Evolutionary conservation across 176 grass and related monocot species (phyloP), one percentile per base, ranked within the genome.

Genomic region (Aegilops umbellulata): DNA sequence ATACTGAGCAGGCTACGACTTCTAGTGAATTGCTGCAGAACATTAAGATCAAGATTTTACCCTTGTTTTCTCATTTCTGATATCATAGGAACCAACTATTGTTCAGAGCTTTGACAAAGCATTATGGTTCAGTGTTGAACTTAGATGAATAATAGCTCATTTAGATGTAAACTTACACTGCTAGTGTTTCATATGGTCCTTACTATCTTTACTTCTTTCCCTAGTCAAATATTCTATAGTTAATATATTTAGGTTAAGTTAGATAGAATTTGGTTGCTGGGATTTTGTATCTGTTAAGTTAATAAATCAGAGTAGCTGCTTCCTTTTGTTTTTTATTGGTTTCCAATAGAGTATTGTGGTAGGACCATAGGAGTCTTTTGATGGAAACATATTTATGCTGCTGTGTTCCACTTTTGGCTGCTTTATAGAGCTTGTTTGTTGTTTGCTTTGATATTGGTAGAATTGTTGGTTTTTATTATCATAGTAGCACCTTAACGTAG

Each of bases 81-180:
- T 76, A 65, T 1, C 30, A 63, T 69, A 53, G 10, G 23, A 61
- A 78, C 75, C 38, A 73, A 84, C 27, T 79, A 78, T 64, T 83
- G 6, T 89, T 17, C 60, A 47, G 2, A 55, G 29, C 25, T 65
- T 83, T 65, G 19, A 39, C 26, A 63, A 63, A 58, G 70, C 81
- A 41, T 39, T 31, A 30, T 82, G 57, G 7, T 64, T 26, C 23
- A 32, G 41, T 82, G 66, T 77, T 66, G 7, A 69, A 51, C 8
- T 44, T 34, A 25, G 24, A 32, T 26, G 80, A 35, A 72, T 64
- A 61, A 65, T 46, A 80, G 78, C 5, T 62, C 62, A 67, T 67
- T 67, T 49, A 32, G 47, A 44, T 74, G 26, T 25, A 36, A 82
- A 31, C 6, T 76, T 81, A 15, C 9, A 36, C 29, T 78, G 42